These are phyloP conservation scores for Aspergillus viridinutans DNA, from an alignment of 2,329 filamentous ascomycete species.

Conservation along the genomic window DNA sequence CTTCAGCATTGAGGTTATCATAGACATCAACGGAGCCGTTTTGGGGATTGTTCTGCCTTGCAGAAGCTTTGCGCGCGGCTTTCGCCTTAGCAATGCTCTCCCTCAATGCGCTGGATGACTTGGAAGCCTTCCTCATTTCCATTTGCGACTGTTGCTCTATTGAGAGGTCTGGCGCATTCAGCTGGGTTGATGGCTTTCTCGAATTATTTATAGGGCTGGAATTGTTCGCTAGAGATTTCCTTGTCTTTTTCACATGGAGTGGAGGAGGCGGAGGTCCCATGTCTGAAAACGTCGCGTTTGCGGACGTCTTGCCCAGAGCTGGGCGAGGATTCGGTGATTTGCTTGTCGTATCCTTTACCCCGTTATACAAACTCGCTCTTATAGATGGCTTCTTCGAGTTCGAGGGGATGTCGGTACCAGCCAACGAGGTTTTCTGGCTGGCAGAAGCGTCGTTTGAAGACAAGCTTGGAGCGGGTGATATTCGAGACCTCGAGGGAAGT, in stretches of 20 bases:
- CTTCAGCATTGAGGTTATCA: conserved; percentile 42
- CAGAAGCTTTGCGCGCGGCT: conserved; percentile 63
- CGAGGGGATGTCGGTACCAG: conserved; percentile 19
- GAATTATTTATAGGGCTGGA: conserved; percentile 30
- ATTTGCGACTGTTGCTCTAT: conserved; percentile 25
- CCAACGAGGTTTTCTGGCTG: conserved; percentile 10
- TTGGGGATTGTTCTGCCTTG: conserved; percentile 24
- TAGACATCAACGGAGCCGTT: conserved; percentile 35
- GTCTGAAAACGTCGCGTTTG: conserved; percentile 49
- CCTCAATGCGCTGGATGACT: conserved; percentile 74
- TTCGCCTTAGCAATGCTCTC: conserved; percentile 93
- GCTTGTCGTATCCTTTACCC: conserved; percentile 46
- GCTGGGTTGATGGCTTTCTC: conserved; percentile 28
- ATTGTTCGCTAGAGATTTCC: conserved; percentile 31
- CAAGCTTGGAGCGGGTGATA: conserved; percentile 21
- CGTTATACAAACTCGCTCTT: conserved; percentile 27
- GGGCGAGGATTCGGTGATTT: conserved; percentile 49
- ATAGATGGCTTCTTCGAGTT: conserved; percentile 19
- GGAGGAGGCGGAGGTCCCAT: conserved; percentile 27
- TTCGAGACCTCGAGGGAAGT: conserved; percentile 31
- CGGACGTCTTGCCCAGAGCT: conserved; percentile 53
- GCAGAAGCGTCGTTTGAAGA: conserved; percentile 13
- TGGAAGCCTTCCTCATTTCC: conserved; percentile 47
- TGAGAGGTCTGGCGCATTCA: conserved; percentile 25
- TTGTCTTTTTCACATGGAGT: conserved; percentile 38